Base-by-base conservation (phyloP, 2,329 filamentous ascomycete species). In the Dactylellina haptotyla region DNA sequence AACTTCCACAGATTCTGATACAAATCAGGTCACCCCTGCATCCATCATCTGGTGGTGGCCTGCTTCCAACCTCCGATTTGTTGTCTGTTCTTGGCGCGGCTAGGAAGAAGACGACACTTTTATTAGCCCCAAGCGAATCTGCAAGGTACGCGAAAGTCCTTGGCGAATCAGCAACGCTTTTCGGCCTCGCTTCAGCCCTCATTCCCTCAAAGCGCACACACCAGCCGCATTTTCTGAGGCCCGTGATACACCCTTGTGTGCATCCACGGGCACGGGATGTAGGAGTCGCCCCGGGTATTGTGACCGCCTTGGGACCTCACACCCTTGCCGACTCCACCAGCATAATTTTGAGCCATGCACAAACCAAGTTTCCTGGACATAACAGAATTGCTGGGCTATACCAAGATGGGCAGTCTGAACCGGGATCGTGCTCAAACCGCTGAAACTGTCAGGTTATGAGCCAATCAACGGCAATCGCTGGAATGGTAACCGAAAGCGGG, bases 51-150 rank as follows among this genome's bases (percentile, higher is more conserved):
- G n/a, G n/a, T n/a, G n/a, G n/a, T n/a, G n/a, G n/a, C n/a, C 43
- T 43, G 46, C 50, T 39, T n/a, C 34, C 23, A 20, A 23, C 51
- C 25, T 26, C 34, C 16, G 43, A 39, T 26, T 48, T 26, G 43
- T 54, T 54, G 23, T 50, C 30, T 30, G 46, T 26, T 12, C 30
- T 9, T 50, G 57, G 43, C 28, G 18, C 43, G 34, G 64, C 56
- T 30, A 39, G 56, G 37, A 23, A n/a, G n/a, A n/a, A n/a, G n/a
- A n/a, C n/a, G n/a, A n/a, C n/a, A n/a, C n/a, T 57, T 50, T 69
- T 46, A 61, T 59, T 56, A 59, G 58, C 50, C 51, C 54, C 66
- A 71, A 71, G 66, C 66, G 66, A 71, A 58, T 58, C 50, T 71
- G 66, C 57, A 71, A 71, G 66, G 66, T 71, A 71, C 66, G 51